Conservation (phyloP, 73 alveolate genomes). For the Halteria grandinella region DNA sequence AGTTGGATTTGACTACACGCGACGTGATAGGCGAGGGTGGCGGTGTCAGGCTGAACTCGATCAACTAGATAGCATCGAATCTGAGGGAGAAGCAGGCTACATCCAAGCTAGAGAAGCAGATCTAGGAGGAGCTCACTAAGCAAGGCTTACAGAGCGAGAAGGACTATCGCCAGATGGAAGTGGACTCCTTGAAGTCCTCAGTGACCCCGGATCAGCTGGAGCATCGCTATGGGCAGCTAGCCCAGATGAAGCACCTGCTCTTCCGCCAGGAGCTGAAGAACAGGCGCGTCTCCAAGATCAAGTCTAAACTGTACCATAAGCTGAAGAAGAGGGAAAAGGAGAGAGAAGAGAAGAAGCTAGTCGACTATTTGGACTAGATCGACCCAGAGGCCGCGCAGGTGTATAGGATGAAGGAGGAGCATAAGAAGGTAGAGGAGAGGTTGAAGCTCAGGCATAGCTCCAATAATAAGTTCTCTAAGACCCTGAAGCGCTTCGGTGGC, state of each 20-base stretch:
- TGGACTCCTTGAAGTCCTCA: slow-evolving; percentile 37
- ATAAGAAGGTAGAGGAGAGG: slow-evolving; percentile 70
- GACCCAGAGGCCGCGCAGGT: slow-evolving; percentile 68
- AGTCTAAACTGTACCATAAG: slow-evolving; percentile 76
- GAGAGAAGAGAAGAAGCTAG: slow-evolving; percentile 58
- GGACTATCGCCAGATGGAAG: slow-evolving; percentile 54
- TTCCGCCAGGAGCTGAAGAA: slow-evolving; percentile 75
- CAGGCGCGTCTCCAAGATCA: slow-evolving; percentile 72
- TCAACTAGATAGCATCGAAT: slow-evolving; percentile 55
- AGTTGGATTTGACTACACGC: slow-evolving; percentile 59
- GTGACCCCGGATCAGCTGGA: slow-evolving; percentile 53
- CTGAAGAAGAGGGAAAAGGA: slow-evolving; percentile 72
- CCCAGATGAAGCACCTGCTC: slow-evolving; percentile 56
- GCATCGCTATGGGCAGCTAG: slow-evolving; percentile 38
- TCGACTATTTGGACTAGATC: slow-evolving; percentile 65
- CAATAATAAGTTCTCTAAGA: slow-evolving; percentile 64
- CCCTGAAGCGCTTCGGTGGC: slow-evolving; percentile 59
- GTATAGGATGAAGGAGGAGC: slow-evolving; percentile 66
- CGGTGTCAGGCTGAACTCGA: slow-evolving; percentile 18
- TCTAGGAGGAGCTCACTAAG: slow-evolving; percentile 53
- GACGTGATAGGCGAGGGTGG: slow-evolving; percentile 58
- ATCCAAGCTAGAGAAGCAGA: slow-evolving; percentile 47
- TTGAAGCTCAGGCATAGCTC: slow-evolving; percentile 66
- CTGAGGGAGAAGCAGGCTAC: slow-evolving; percentile 33
- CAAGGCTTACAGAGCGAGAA: slow-evolving; percentile 62